These are phyloP conservation scores for Cucumis variabilis DNA, from an alignment of 331 rosid species.

Conservation along the genomic window DNA sequence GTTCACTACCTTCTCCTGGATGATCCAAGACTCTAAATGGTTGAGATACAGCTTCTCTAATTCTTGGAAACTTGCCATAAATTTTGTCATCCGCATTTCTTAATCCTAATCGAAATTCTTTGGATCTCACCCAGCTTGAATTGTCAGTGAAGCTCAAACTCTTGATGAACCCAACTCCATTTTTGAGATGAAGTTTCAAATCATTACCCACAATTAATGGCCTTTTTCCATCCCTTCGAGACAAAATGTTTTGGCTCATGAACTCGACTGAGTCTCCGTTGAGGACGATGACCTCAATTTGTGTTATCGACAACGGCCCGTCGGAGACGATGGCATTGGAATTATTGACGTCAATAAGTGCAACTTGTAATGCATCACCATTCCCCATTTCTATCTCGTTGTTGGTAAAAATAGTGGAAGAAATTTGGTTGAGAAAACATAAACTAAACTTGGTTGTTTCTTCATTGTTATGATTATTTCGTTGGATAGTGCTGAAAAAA, in stretches of 20 bases:
- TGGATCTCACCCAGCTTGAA: constrained; percentile 93
- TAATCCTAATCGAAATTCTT: constrained; percentile 83
- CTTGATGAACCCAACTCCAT: constrained; percentile 65
- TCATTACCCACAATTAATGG: constrained; percentile 74
- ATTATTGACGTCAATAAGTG: background rate
- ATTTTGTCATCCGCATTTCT: constrained; percentile 59
- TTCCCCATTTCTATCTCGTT: background rate
- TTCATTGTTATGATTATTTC: background rate
- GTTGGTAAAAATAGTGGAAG: background rate
- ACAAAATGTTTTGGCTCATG: no score
- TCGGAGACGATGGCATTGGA: constrained; percentile 44
- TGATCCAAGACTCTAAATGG: constrained; percentile 86
- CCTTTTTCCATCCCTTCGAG: constrained; percentile 56
- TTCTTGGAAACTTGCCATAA: constrained; percentile 46
- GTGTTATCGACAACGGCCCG: constrained; percentile 35
- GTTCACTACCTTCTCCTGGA: constrained; percentile 74
- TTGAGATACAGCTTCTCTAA: constrained; percentile 81
- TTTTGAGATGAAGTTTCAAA: constrained; percentile 56
- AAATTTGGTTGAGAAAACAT: background rate
- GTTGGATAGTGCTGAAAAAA: background rate
- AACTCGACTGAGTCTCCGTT: constrained; percentile 13
- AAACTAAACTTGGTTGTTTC: background rate
- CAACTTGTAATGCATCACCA: background rate
- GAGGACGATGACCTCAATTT: background rate
- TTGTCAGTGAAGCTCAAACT: constrained; percentile 85